Evolutionary conservation across 768 basidiomycete species (phyloP), one percentile per base, ranked within the genome.

Genomic region (Tulasnella sp.): DNA sequence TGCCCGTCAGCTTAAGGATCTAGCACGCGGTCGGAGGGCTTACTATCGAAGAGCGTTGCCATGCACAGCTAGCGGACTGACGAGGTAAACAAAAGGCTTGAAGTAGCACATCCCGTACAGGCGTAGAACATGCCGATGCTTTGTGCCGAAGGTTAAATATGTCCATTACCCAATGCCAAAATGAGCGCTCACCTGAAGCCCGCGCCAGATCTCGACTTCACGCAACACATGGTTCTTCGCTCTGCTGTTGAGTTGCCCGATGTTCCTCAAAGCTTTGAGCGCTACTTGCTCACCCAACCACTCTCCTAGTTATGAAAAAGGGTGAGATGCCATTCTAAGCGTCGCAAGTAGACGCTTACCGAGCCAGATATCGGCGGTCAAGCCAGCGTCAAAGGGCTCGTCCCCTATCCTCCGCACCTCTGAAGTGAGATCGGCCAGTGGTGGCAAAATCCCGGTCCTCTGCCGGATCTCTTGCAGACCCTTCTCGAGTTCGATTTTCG

Each of bases 221-320:
- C 80, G 78, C 75, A 82, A 77, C 74, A 85, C 83, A 12, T 80
- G 79, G 84, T 80, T 77, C 65, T 81, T 81, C n/a, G 79, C 77
- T 17, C 77, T 80, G 5, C 29, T 34, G 39, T 79, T 72, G 73
- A 78, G 77, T 72, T 80, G 81, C 11, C 78, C 78, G 22, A 82
- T 74, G n/a, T 78, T 78, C 37, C 81, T 77, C 5, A 82, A 80
- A 11, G 80, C 74, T 59, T 82, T 80, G 37, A 84, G 74, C 11
- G 82, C 83, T 26, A 84, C 83, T 82, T 82, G 81, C 69, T 79
- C 77, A 39, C 80, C 80, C 22, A 83, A 76, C 84, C 84, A 85
- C 73, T 80, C 77, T 5, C 83, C 83, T 81, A 35, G 34, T 34
- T 36, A 40, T n/a, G 66, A 69, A 32, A 40, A 1, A n/a, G 22